Base-by-base conservation (phyloP, 768 basidiomycete species). In the Pleurotus ostreatus region DNA sequence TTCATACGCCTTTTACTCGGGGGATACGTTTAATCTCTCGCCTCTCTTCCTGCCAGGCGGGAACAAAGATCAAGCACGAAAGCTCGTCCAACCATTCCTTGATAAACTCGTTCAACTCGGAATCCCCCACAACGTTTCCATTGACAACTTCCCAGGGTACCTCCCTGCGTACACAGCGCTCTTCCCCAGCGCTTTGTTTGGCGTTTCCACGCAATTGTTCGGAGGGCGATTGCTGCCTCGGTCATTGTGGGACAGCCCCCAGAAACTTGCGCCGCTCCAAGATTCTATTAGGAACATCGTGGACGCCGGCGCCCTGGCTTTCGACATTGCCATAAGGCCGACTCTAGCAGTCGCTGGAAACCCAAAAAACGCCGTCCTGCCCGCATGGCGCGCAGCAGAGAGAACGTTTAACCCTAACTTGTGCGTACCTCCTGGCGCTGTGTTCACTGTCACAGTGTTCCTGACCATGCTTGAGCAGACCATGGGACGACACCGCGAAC, bases 291-390 rank as follows among this genome's bases (percentile, higher is more conserved):
- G 56, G 22, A 45, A 23, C 37, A 57, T 57, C 48, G 26, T 57
- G 38, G 56, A 57, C 20, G 49, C 20, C 18, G 56, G 56, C 6
- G 46, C 49, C 40, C 25, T 40, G 16, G 51, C 57, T 9, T 15
- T 57, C 51, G 57, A 57, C 38, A 37, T 57, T 37, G 30, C 41
- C 13, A 43, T 37, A n/a, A 49, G 49, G 49, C 57, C 57, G 20
- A 46, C 57, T 43, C 20, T 57, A 38, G 38, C 37, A 22, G 57
- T 46, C 46, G 49, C 57, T 23, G 57, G 56, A 20, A 57, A 57
- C 25, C 55, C 55, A 15, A 48, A 48, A 16, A 56, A 56, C 30
- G 55, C 55, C 16, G 55, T 56, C 38, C 55, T 56, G 22, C 55
- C 55, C 5, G 57, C 57, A 25, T 57, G 57, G 57, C 34, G 57